These are phyloP conservation scores for Passalora sequoiae DNA, from an alignment of 2,329 filamentous ascomycete species.

Conservation along the genomic window DNA sequence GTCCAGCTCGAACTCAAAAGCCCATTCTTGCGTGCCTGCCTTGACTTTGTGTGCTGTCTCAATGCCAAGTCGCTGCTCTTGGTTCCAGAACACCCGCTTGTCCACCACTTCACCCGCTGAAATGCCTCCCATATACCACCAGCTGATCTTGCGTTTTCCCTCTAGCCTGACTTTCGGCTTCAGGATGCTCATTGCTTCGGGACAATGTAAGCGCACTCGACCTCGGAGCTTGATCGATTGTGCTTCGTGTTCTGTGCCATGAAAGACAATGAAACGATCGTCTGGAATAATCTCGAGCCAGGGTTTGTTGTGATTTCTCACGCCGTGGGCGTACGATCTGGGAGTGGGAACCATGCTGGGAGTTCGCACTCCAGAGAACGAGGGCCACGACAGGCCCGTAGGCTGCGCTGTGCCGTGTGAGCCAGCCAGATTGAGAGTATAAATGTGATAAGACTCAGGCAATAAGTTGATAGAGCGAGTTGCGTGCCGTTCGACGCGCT, in stretches of 20 bases:
- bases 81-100: slow-evolving; percentile 45
- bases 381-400: slow-evolving; percentile 12
- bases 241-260: slow-evolving; percentile 45
- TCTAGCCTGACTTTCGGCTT: slow-evolving; percentile 45
- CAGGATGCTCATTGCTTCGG: slow-evolving; percentile 45
- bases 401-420: neutral
- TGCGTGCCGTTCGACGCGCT: too few relatives aligned
- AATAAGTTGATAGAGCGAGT: neutral
- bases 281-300: slow-evolving; percentile 44
- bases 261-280: slow-evolving; percentile 47
- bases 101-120: slow-evolving; percentile 39
- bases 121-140: slow-evolving; percentile 36
- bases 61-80: slow-evolving; percentile 43
- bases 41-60: slow-evolving; percentile 48
- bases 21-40: slow-evolving; percentile 47
- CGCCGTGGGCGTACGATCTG: slow-evolving; percentile 15
- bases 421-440: slow-evolving; percentile 8
- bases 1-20: slow-evolving; percentile 46
- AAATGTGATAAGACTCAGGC: neutral
- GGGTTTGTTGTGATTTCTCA: slow-evolving; percentile 24
- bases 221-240: slow-evolving; percentile 43
- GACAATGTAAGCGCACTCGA: slow-evolving; percentile 43
- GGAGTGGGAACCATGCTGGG: slow-evolving; percentile 30
- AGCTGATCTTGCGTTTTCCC: slow-evolving; percentile 45
- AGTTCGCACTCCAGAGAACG: slow-evolving; percentile 10